Evolutionary conservation across 768 basidiomycete genomes (phyloP).

Genomic region (Panus rudis): DNA sequence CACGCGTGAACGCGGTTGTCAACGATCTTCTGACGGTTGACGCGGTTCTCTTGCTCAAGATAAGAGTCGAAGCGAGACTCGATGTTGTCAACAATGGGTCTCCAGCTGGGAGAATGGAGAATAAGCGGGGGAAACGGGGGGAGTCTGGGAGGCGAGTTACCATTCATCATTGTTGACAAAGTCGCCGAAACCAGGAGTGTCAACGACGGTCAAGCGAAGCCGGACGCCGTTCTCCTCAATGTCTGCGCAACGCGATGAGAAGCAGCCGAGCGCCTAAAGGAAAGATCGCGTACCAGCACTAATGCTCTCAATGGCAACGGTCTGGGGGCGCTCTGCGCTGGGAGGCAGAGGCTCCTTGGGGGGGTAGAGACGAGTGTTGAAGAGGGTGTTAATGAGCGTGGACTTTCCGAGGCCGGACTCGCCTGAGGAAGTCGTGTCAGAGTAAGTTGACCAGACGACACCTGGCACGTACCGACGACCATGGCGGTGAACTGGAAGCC

Average conservation of each 20-base stretch:
- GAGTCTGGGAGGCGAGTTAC: conserved; percentile 9
- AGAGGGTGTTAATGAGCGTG: conserved; percentile 96
- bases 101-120: conserved; percentile 67
- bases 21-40: conserved; percentile 87
- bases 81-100: conserved; percentile 96
- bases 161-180: conserved; percentile 97
- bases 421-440: conserved; percentile 39
- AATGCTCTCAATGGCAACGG: conserved; percentile 97
- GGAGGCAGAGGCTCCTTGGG: conserved; percentile 81
- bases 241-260: conserved; percentile 42
- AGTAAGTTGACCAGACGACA: conserved; percentile 8
- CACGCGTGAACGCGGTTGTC: conserved; percentile 99
- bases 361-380: conserved; percentile 93
- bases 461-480: conserved; percentile 84
- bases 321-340: conserved; percentile 80
- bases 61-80: conserved; percentile 97
- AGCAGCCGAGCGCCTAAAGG: neutral
- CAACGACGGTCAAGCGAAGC: conserved; percentile 95
- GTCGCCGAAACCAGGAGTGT: conserved; percentile 98
- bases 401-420: conserved; percentile 99
- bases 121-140: conserved; percentile 7
- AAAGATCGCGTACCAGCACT: conserved; percentile 67
- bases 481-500: conserved; percentile 99
- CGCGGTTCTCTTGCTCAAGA: conserved; percentile 97
- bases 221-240: conserved; percentile 98